Base-by-base conservation (phyloP, 2,329 filamentous ascomycete species). In the Aspergillus transmontanensis region DNA sequence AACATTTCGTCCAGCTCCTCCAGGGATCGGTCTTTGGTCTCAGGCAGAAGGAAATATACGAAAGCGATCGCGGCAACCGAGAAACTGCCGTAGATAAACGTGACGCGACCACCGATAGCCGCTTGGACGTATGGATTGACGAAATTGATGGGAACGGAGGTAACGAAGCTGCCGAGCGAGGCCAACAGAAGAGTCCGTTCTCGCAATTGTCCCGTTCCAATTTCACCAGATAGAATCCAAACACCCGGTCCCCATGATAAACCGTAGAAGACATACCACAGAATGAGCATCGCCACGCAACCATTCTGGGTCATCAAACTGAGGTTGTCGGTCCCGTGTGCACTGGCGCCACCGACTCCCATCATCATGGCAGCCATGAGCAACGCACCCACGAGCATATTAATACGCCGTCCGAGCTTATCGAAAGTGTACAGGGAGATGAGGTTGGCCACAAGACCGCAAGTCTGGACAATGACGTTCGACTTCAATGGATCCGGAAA, bases 1-100 rank as follows among this genome's bases (percentile, higher is more conserved):
- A 74, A 74, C 67, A 73, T 61, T 62, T 73, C 72, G 59, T 74
- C 72, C 11, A 73, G 60, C 43, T 74, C 70, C 53, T 73, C 72
- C n/a, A 73, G 58, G 9, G 59, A 63, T 10, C 71, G 66, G 11
- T 62, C 65, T 45, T 69, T 71, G 10, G 65, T 66, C 59, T 74
- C 72, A 3, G 71, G 73, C 9, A 76, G 63, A 10, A 68, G 64
- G 55, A 75, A 71, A 50, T 64, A 69, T 11, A 71, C 68, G 54
- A 68, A 74, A 1, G 61, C 59, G 39, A 69, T 67, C 1, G 71
- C 66, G 14, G 66, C 56, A 43, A 73, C 50, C 2, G 70, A 73
- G 53, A 71, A 67, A 5, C 64, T 60, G 7, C 65, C 70, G 58
- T 66, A 73, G 23, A 73, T 69, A 59, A 70, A 68, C 4, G 65